Percentiles rank a stretch among this genome's conserved stretches.
phyloP scores from a whole-genome alignment of 208 protist species.

The Leishmania tarentolae region DNA sequence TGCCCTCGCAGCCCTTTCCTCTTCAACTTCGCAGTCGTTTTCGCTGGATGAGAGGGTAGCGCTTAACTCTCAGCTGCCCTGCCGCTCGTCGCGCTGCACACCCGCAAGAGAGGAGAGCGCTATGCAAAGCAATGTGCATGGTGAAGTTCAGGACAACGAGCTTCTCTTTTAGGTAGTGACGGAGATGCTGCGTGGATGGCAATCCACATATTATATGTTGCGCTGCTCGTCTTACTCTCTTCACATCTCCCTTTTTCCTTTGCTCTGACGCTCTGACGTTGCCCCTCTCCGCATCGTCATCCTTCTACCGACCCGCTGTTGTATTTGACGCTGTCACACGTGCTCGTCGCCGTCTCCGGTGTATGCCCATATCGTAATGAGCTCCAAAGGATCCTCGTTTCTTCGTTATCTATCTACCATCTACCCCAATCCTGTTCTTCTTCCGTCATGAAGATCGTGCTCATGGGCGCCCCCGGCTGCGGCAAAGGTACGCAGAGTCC shows the following conservation, averaged over 20 bases:
- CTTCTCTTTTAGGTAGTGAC: neutral
- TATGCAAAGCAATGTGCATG: neutral
- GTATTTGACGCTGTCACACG: neutral
- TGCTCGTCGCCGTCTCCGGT: neutral
- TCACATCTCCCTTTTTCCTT: neutral
- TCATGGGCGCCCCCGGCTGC: constrained; percentile 91
- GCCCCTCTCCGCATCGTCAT: neutral
- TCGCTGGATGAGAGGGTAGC: neutral
- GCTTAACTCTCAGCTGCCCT: neutral
- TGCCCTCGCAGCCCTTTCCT: neutral
- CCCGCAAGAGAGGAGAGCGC: neutral
- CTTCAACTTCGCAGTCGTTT: neutral
- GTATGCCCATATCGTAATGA: neutral
- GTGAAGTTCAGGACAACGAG: neutral
- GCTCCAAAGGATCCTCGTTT: neutral
- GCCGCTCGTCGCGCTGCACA: neutral
- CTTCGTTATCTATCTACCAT: neutral
- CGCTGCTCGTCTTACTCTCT: neutral
- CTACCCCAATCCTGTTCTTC: neutral
- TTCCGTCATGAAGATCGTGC: constrained; percentile 82
- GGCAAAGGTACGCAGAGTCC: constrained; percentile 95
- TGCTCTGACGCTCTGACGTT: neutral
- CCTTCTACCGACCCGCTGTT: neutral
- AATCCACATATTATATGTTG: neutral
- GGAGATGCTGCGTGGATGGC: neutral